Evolutionary conservation across 441 rosid species (phyloP).

Genomic region (Adansonia madagascariensis): DNA sequence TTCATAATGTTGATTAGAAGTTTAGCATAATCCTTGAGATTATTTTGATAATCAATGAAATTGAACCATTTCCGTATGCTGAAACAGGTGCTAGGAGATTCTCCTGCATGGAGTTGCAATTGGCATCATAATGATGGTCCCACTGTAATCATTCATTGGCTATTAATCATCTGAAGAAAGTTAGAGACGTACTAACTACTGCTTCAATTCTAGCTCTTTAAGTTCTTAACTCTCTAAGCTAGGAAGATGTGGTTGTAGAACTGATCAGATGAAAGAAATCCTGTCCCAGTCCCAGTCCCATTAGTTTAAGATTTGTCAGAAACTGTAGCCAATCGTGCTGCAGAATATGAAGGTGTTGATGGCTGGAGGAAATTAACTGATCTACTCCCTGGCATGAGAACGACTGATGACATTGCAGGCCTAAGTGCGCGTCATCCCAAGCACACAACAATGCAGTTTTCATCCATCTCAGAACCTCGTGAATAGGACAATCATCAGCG

Average conservation of each 20-base stretch:
- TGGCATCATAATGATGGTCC: too few species aligned
- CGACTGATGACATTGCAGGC: constrained; percentile 45
- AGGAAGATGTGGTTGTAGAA: neutral
- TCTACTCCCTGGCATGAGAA: constrained; percentile 48
- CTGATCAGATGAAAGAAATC: constrained; percentile 33
- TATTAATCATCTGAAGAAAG: too few species aligned
- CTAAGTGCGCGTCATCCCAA: constrained; percentile 45
- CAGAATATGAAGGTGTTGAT: constrained; percentile 34
- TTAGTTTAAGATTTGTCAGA: constrained; percentile 34
- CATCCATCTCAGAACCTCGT: constrained; percentile 43
- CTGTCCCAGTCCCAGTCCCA: constrained; percentile 22
- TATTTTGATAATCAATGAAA: neutral
- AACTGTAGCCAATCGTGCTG: constrained; percentile 29
- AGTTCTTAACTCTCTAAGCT: too few species aligned
- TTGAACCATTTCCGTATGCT: neutral
- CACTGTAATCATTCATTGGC: too few species aligned
- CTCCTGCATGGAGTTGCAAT: too few species aligned
- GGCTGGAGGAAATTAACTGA: constrained; percentile 46
- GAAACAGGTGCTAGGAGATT: constrained; percentile 26
- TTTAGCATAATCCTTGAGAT: neutral
- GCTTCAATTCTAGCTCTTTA: too few species aligned
- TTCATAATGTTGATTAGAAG: neutral
- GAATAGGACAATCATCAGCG: constrained; percentile 21
- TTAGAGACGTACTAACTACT: too few species aligned
- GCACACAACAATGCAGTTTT: constrained; percentile 42